phyloP scores from a whole-genome alignment of 306 rosid genomes.

The Heteromeles arbutifolia region DNA sequence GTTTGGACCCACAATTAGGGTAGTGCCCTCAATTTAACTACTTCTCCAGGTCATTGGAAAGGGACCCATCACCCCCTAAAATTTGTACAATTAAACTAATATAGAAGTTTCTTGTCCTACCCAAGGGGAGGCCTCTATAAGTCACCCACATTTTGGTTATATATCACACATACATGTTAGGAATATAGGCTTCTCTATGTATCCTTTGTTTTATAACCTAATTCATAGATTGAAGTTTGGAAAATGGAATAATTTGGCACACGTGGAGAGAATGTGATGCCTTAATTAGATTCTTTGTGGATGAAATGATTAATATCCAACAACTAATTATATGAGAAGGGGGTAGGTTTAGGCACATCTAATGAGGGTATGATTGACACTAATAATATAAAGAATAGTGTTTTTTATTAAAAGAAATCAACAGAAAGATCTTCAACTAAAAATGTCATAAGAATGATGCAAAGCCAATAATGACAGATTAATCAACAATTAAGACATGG shows the following conservation, averaged over 20 bases:
- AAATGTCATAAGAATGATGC: slow-evolving; percentile 18
- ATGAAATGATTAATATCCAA: slow-evolving; percentile 19
- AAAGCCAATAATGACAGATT: slow-evolving; percentile 26
- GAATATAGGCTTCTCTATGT: slow-evolving; percentile 3
- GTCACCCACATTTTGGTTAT: slow-evolving; percentile 32
- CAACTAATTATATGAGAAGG: slow-evolving; percentile 11
- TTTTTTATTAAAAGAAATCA: slow-evolving; percentile 24
- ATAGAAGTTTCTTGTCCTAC: slow-evolving; percentile 20
- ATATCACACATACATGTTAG: slow-evolving; percentile 14
- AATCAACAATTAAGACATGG: neutral
- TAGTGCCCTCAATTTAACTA: slow-evolving; percentile 23
- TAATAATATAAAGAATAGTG: neutral
- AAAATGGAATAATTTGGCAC: neutral
- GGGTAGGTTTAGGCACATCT: slow-evolving; percentile 11
- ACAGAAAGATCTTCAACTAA: slow-evolving; percentile 20
- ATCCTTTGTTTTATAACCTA: neutral
- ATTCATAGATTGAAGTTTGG: neutral
- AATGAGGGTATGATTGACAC: neutral
- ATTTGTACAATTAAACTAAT: slow-evolving; percentile 6
- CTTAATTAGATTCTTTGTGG: slow-evolving; percentile 10
- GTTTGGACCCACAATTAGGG: slow-evolving; percentile 39
- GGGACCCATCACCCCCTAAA: slow-evolving; percentile 14
- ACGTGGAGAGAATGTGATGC: neutral
- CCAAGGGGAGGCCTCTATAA: slow-evolving; percentile 16
- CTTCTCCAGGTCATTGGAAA: slow-evolving; percentile 29